Evolutionary conservation across 208 protist genomes (phyloP).

Genomic region (Willaertia magna): DNA sequence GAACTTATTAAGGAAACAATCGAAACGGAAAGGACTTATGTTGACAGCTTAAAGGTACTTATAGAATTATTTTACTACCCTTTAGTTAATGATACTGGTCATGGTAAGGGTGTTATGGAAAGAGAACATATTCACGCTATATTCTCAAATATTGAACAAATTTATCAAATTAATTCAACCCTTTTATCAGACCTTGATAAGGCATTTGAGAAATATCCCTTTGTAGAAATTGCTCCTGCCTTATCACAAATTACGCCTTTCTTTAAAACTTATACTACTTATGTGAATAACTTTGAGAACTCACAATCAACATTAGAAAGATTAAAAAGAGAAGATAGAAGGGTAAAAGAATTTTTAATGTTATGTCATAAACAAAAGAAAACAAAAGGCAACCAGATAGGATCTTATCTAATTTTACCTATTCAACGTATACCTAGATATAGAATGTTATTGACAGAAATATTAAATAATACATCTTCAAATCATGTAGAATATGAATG

Average conservation of each 20-base stretch:
- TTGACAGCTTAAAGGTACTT: not conserved
- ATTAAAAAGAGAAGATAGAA: too few species aligned
- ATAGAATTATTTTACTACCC: not conserved
- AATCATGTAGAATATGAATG: not conserved
- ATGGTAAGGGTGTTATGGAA: not conserved
- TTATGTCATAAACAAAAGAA: not conserved
- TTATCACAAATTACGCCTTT: not conserved
- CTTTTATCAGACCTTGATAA: not conserved
- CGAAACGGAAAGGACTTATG: not conserved
- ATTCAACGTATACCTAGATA: not conserved
- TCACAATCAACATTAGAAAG: not conserved
- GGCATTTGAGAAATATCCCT: not conserved
- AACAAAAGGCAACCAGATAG: not conserved
- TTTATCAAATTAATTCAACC: not conserved
- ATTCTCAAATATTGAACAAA: not conserved
- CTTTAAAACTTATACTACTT: not conserved
- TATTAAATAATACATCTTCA: not conserved
- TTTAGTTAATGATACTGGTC: not conserved
- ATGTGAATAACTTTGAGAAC: not conserved
- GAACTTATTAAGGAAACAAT: not conserved
- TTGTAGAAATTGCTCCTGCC: not conserved
- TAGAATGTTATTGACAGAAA: not conserved
- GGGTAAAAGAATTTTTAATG: not conserved
- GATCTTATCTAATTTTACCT: not conserved
- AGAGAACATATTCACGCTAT: not conserved